Percentiles rank a stretch among this genome's conserved stretches.
phyloP scores from a whole-genome alignment of 768 basidiomycete genomes.

The Tulasnella sp. region DNA sequence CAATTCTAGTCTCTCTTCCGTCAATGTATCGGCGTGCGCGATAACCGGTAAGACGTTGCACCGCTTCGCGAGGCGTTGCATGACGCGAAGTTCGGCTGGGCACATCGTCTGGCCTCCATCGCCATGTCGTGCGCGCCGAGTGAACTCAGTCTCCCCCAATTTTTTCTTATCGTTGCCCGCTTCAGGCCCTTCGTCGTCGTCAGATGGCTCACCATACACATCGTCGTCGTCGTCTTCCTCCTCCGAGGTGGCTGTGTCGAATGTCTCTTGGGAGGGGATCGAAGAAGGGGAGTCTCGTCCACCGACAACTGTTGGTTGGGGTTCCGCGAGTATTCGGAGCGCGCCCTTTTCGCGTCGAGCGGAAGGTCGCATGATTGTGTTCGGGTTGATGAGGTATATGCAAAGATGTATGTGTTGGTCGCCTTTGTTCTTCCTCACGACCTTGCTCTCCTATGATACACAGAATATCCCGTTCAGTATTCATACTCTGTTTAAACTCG shows the following conservation, averaged over 20 bases:
- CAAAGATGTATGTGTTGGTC: conserved; percentile 86
- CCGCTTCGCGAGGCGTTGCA: conserved; percentile 60
- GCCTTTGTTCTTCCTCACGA: conserved; percentile 73
- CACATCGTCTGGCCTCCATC: conserved; percentile 28
- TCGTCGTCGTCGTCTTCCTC: conserved; percentile 41
- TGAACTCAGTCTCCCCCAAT: neutral
- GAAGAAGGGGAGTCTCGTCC: conserved; percentile 44
- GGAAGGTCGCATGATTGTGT: conserved; percentile 48
- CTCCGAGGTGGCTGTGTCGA: conserved; percentile 40
- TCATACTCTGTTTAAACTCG: conserved; percentile 21
- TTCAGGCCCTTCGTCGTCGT: conserved; percentile 53
- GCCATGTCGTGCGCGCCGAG: neutral
- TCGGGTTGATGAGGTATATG: conserved; percentile 77
- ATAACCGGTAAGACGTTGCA: conserved; percentile 75
- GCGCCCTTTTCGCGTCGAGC: conserved; percentile 41
- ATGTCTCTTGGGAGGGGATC: conserved; percentile 33
- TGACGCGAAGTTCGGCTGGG: conserved; percentile 66
- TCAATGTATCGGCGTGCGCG: conserved; percentile 70
- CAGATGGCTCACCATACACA: conserved; percentile 43
- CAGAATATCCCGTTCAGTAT: conserved; percentile 18
- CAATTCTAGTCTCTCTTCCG: conserved; percentile 58
- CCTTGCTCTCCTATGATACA: conserved; percentile 67
- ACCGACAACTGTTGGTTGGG: conserved; percentile 31
- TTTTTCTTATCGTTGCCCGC: neutral
- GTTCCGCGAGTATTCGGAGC: conserved; percentile 28